phyloP scores from a whole-genome alignment of 495 filamentous ascomycete genomes.

The Hypomontagnella monticulosa region DNA sequence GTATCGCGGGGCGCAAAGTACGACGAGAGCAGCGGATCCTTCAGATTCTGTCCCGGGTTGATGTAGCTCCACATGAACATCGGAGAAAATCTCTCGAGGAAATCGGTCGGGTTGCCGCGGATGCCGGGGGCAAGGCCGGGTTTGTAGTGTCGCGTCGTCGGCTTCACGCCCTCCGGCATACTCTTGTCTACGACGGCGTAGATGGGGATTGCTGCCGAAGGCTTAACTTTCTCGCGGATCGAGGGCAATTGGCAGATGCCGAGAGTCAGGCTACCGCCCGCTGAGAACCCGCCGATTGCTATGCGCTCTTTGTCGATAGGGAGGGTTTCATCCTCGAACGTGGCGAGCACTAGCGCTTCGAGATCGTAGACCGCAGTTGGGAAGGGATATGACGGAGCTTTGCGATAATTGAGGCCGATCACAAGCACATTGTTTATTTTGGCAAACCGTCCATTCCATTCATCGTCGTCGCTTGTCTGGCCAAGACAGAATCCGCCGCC shows the following conservation, averaged over 20 bases:
- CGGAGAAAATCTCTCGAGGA: constrained; percentile 24
- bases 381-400: constrained; percentile 48
- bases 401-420: constrained; percentile 51
- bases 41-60: constrained; percentile 18
- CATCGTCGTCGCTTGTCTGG: constrained; percentile 46
- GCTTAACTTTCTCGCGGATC: constrained; percentile 37
- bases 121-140: constrained; percentile 42
- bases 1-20: constrained; percentile 39
- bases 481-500: constrained; percentile 56
- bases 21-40: constrained; percentile 47
- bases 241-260: constrained; percentile 42
- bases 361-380: constrained; percentile 46
- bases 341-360: constrained; percentile 43
- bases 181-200: constrained; percentile 49
- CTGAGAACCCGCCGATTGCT: constrained; percentile 49
- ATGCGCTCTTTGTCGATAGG: constrained; percentile 50
- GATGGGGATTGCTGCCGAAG: constrained; percentile 45
- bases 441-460: constrained; percentile 51
- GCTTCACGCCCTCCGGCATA: constrained; percentile 24
- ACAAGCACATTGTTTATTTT: constrained; percentile 46
- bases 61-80: constrained; percentile 52
- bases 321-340: constrained; percentile 42
- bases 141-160: constrained; percentile 46
- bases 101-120: constrained; percentile 39
- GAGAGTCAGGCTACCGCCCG: constrained; percentile 51